Conservation (phyloP, 1,284 basidiomycete genomes). For the Ceratobasidium sp. region DNA sequence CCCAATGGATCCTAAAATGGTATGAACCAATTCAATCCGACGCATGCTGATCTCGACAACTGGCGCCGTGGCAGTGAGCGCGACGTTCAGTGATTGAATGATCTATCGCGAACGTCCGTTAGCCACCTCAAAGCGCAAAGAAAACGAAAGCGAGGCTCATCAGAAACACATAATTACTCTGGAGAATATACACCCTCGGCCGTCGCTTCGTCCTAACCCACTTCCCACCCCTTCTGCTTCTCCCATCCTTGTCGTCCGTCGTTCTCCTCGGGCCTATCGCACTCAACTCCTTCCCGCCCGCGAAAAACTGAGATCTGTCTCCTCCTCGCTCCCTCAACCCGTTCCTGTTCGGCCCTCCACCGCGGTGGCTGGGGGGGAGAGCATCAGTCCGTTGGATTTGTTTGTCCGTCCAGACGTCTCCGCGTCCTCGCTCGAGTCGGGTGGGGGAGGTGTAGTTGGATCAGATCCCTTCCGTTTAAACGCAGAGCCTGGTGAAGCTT, state of each 20-base stretch:
- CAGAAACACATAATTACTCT: too few species aligned
- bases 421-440: conserved; percentile 50
- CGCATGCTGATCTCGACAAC: conserved; percentile 85
- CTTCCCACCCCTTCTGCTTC: too few species aligned
- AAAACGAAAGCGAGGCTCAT: too few species aligned
- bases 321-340: conserved; percentile 54
- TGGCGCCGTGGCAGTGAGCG: conserved; percentile 83
- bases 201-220: too few species aligned
- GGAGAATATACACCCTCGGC: too few species aligned
- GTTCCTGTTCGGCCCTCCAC: conserved; percentile 49
- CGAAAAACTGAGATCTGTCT: conserved; percentile 53
- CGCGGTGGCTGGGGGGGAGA: conserved; percentile 53
- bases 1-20: conserved; percentile 78
- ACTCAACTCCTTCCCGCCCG: conserved; percentile 54
- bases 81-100: conserved; percentile 87
- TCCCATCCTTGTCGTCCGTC: conserved; percentile 55
- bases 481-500: conserved; percentile 37
- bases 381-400: conserved; percentile 51
- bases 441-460: conserved; percentile 42
- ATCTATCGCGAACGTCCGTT: too few species aligned
- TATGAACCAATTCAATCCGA: conserved; percentile 65
- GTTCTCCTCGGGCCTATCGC: conserved; percentile 54
- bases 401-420: conserved; percentile 58
- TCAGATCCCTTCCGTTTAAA: conserved; percentile 45
- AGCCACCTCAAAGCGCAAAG: too few species aligned